Percentiles rank a stretch among this genome's conserved stretches.
phyloP scores from a whole-genome alignment of 352 stramenopile genomes.

The Globisporangium apiculatum region DNA sequence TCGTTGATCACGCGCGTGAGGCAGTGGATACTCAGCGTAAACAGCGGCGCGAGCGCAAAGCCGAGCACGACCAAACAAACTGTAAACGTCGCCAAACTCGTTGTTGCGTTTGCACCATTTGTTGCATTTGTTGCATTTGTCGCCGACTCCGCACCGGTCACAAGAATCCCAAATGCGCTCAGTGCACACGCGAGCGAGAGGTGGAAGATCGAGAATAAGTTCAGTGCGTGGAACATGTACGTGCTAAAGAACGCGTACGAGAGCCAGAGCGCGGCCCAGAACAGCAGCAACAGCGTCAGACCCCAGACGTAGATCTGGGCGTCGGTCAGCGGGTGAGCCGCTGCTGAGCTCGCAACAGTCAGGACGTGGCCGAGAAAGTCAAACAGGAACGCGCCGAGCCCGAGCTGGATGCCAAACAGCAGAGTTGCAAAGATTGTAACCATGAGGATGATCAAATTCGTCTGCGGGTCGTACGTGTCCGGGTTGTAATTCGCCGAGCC shows the following conservation, averaged over 20 bases:
- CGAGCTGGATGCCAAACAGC: slow-evolving; percentile 70
- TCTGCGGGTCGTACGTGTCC: slow-evolving; percentile 76
- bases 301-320: slow-evolving; percentile 42
- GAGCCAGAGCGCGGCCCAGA: slow-evolving; percentile 61
- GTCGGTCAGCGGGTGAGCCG: slow-evolving; percentile 6
- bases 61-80: slow-evolving; percentile 55
- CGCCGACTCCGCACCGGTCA: slow-evolving; percentile 17
- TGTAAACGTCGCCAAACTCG: slow-evolving; percentile 37
- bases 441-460: slow-evolving; percentile 81
- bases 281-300: slow-evolving; percentile 63
- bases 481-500: slow-evolving; percentile 69
- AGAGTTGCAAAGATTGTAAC: slow-evolving; percentile 77
- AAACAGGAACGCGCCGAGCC: slow-evolving; percentile 72
- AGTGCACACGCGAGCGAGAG: slow-evolving; percentile 55
- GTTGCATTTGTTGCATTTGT: no score
- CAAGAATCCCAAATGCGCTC: slow-evolving; percentile 64
- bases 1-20: slow-evolving; percentile 81
- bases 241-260: slow-evolving; percentile 73
- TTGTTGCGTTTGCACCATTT: slow-evolving; percentile 8
- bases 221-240: slow-evolving; percentile 71
- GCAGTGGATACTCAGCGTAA: slow-evolving; percentile 78
- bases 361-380: slow-evolving; percentile 71
- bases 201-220: slow-evolving; percentile 71
- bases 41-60: slow-evolving; percentile 63
- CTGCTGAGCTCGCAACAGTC: slow-evolving; percentile 12